These are phyloP conservation scores for Papiliotrema fonsecae DNA, from an alignment of 1,284 basidiomycete genomes.

Conservation along the genomic window DNA sequence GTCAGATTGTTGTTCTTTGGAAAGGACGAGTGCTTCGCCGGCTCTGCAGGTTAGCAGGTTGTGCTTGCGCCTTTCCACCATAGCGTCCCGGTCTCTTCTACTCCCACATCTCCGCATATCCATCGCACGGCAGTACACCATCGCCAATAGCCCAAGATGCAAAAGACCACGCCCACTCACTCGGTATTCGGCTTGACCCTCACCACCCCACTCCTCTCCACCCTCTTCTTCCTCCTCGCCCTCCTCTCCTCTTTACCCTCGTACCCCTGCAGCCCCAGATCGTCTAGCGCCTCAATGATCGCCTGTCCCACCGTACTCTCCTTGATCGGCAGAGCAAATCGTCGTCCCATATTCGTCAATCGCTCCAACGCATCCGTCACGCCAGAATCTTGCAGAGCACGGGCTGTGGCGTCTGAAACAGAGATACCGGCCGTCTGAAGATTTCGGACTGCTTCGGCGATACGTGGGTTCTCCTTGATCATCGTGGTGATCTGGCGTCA, in stretches of 20 bases:
- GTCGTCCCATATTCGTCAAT: conserved; percentile 71
- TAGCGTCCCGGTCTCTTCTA: too few relatives aligned
- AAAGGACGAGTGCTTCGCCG: conserved; percentile 73
- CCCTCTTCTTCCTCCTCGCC: conserved; percentile 64
- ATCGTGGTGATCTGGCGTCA: conserved; percentile 70
- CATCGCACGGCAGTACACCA: too few relatives aligned
- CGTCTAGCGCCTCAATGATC: conserved; percentile 88
- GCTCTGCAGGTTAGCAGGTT: conserved; percentile 57
- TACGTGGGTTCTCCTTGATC: conserved; percentile 91
- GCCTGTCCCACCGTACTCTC: conserved; percentile 94
- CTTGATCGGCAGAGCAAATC: conserved; percentile 67
- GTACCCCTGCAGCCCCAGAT: conserved; percentile 86
- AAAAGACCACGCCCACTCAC: conserved; percentile 52
- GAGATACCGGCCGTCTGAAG: conserved; percentile 83
- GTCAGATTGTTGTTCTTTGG: conserved; percentile 49
- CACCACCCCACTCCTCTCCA: conserved; percentile 74
- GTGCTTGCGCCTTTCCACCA: neutral
- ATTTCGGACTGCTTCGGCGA: conserved; percentile 86
- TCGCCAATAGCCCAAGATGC: neutral
- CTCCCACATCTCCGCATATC: too few relatives aligned
- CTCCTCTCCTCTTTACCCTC: conserved; percentile 85
- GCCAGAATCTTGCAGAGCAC: conserved; percentile 90
- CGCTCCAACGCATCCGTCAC: conserved; percentile 73
- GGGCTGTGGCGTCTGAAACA: conserved; percentile 86
- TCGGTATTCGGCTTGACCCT: conserved; percentile 66